Percentiles rank a stretch among this genome's conserved stretches.
These are phyloP conservation scores for Dendrocalamus sinicus DNA, from an alignment of 176 grass and related monocot genomes.

Conservation along the genomic window DNA sequence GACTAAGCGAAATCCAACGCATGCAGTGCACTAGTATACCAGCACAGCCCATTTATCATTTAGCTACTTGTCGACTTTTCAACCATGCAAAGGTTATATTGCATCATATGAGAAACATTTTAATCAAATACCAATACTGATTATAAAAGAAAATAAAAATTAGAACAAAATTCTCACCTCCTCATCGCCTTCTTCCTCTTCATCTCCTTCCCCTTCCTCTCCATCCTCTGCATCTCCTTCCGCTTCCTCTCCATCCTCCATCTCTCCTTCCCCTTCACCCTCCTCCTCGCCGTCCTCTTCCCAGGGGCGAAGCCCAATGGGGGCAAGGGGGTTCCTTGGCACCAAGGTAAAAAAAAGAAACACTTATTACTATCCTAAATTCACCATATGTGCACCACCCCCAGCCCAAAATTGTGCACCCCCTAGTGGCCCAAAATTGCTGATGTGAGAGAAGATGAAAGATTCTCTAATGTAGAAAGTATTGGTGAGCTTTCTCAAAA, in stretches of 20 bases:
- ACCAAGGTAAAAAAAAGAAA: too few relatives aligned
- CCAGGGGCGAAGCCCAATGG: too few relatives aligned
- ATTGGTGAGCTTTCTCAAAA: too few relatives aligned
- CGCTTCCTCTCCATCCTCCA: slow-evolving; percentile 22
- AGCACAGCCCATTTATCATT: too few relatives aligned
- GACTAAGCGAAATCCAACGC: neutral
- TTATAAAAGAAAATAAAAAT: neutral
- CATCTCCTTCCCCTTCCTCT: slow-evolving; percentile 13
- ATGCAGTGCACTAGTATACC: neutral
- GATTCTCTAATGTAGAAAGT: too few relatives aligned
- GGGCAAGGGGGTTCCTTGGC: too few relatives aligned
- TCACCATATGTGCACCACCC: too few relatives aligned
- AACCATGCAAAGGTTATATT: neutral
- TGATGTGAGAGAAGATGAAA: too few relatives aligned
- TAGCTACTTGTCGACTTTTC: neutral
- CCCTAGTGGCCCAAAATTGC: too few relatives aligned
- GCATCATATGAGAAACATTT: neutral
- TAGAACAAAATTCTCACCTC: slow-evolving; percentile 38
- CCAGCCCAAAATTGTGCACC: too few relatives aligned
- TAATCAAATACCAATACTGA: neutral
- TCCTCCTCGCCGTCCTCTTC: slow-evolving; percentile 62
- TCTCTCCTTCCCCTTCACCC: neutral
- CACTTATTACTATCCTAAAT: too few relatives aligned
- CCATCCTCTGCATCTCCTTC: slow-evolving; percentile 22
- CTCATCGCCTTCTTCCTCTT: slow-evolving; percentile 44